Percentiles rank a stretch among this genome's conserved stretches.
Evolutionary conservation across 139 green algal species (phyloP).

Genomic region (Chlorella sp.): DNA sequence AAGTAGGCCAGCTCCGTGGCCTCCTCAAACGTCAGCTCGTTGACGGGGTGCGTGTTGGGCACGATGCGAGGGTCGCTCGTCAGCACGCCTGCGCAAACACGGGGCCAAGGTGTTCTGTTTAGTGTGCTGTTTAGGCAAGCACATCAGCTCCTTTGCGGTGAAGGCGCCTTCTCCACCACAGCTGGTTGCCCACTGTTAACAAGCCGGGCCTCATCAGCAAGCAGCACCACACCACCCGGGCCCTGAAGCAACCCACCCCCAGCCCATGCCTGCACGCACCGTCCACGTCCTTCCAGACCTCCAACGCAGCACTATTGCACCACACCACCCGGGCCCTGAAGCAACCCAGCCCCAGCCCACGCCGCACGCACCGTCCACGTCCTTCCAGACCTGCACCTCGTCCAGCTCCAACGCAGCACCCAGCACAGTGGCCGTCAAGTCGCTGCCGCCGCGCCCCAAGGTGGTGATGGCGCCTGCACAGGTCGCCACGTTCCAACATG

Average conservation of each 20-base stretch:
- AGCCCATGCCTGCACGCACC: no score
- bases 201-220: no score
- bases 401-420: conserved; percentile 55
- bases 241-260: no score
- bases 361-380: background rate
- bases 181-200: no score
- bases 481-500: no score
- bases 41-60: conserved; percentile 64
- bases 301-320: conserved; percentile 59
- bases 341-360: no score
- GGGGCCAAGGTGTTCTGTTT: background rate
- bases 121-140: no score
- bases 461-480: conserved; percentile 88
- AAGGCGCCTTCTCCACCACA: no score
- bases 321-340: no score
- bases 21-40: conserved; percentile 94
- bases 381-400: conserved; percentile 32
- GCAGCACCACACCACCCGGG: no score
- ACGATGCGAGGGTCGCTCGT: conserved; percentile 88
- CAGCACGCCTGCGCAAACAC: conserved; percentile 68
- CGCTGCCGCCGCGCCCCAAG: conserved; percentile 88
- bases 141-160: no score
- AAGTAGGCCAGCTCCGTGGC: conserved; percentile 98
- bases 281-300: conserved; percentile 12
- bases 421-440: conserved; percentile 93